Evolutionary conservation across 257 asterid species (phyloP), one percentile per base, ranked within the genome.

Genomic region (Scutellaria barbata): DNA sequence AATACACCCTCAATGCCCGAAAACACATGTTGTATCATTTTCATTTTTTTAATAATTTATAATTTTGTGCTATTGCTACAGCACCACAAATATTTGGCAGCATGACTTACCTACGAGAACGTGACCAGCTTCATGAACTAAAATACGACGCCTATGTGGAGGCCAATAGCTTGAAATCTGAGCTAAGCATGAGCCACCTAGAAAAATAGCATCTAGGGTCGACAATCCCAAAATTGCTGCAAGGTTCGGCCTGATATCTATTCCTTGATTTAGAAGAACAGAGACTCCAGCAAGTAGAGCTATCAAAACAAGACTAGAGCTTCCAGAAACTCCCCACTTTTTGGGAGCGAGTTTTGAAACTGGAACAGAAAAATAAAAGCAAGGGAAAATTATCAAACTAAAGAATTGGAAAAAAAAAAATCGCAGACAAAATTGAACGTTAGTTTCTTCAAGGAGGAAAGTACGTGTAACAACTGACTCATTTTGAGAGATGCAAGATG

Each of bases 111-210:
- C 98, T 55, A 94, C 94, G 54, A 94, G 92, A 85, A 94, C 90
- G 70, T 94, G 98, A 54, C 98, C 98, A 40, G 98, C 98, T 88
- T 94, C 96, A 46, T 94, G 97, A 59, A 94, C 98, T 69, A 89
- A 75, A 74, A 94, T 94, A 47, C 97, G 92, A 22, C 96, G 98
- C 74, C 83, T 91, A 74, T 87, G 77, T 30, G 97, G 98, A 81
- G 97, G 98, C 98, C 98, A 94, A 69, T 81, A 86, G 79, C 98
- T 89, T 76, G 97, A 86, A 78, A 94, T 86, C 68, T 83, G 96
- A 76, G 98, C 96, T 78, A 94, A 79, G 82, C 91, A 94, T 45
- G 96, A 74, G 33, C 98, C 98, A 74, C 97, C 97, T 60, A 94
- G 96, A 77, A 91, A 81, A 82, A 81, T 62, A 73, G 98, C 95